phyloP scores from a whole-genome alignment of 352 stramenopile genomes.

The Phytophthora quininea region DNA sequence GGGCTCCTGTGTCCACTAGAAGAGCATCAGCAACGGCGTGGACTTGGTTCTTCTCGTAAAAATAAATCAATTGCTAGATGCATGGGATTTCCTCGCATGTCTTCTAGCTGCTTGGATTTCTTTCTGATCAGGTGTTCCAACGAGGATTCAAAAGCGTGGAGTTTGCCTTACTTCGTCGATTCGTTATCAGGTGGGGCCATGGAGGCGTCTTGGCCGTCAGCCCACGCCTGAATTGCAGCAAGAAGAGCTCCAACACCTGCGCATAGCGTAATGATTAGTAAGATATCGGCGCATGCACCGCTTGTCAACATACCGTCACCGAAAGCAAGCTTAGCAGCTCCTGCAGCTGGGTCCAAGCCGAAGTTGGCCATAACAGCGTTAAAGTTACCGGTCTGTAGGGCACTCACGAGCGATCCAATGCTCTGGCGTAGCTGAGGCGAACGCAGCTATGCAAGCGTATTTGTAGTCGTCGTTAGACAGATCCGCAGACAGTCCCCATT shows the following conservation, averaged over 20 bases:
- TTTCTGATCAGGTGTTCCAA: too few species aligned
- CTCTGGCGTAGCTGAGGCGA: slow-evolving; percentile 91
- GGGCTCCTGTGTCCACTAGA: not conserved
- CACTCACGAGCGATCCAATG: slow-evolving; percentile 82
- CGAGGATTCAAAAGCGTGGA: too few species aligned
- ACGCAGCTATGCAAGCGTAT: slow-evolving; percentile 44
- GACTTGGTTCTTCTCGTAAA: too few species aligned
- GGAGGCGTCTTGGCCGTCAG: slow-evolving; percentile 54
- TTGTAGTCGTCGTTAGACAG: too few species aligned
- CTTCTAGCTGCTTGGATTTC: too few species aligned
- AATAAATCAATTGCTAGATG: too few species aligned
- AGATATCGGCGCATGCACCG: not conserved
- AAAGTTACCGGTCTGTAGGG: slow-evolving; percentile 90
- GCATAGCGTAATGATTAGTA: not conserved
- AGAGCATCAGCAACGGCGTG: not conserved
- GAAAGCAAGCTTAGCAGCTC: slow-evolving; percentile 77
- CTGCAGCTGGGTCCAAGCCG: slow-evolving; percentile 78
- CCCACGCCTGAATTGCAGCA: slow-evolving; percentile 80
- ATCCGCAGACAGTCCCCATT: too few species aligned
- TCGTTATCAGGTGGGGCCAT: slow-evolving; percentile 38
- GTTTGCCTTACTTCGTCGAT: slow-evolving; percentile 26
- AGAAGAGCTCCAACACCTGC: slow-evolving; percentile 80
- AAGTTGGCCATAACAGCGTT: slow-evolving; percentile 92
- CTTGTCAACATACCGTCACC: slow-evolving; percentile 71
- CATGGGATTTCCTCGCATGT: too few species aligned